Evolutionary conservation across 179 eudicot species (phyloP), one percentile per base, ranked within the genome.

Genomic region (Silene coronaria): DNA sequence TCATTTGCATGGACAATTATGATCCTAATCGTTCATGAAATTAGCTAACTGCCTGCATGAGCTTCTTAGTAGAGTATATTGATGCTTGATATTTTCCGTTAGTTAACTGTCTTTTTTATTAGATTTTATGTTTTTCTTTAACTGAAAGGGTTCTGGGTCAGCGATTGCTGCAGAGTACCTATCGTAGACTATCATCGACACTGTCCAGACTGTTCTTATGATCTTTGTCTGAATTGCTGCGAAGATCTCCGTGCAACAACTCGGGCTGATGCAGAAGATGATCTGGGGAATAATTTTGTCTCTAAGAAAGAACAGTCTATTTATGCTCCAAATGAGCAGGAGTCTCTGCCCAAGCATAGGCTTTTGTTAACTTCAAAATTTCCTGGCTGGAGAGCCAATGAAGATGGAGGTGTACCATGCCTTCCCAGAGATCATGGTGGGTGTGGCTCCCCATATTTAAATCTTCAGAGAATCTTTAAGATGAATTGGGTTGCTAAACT

Each of bases 401-500:
- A 12, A n/a, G 91, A 92, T 85, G 97, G 93, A 57, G 87, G 96
- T 83, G 80, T 95, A 80, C 93, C 89, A 10, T 95, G 99, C 77
- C 96, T 88, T 26, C 91, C 97, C 55, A 84, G 75, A 82, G 88
- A 82, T 75, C 84, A 85, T 82, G 95, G 96, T 67, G 97, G 97
- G 42, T 95, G 97, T 80, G 95, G 91, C 69, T 87, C 78, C 85
- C 72, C 84, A 34, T 68, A 80, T 69, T 76, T 95, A 76, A 84
- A 84, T 58, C 84, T 95, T 59, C 90, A 81, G 75, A 85, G 97
- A 66, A 95, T 91, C 74, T 95, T 95, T 72, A 95, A 95, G 86
- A 92, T 95, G 92, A 91, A 95, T 59, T 95, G 99, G 99, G 97
- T 92, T 83, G 93, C 97, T 57, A 93, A 91, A 83, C 82, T 95